A percentile compares a stretch with the other conserved stretches of the same genome.
These are phyloP conservation scores for Amaranthus cruentus DNA, from an alignment of 148 eudicot genomes.

Conservation along the genomic window DNA sequence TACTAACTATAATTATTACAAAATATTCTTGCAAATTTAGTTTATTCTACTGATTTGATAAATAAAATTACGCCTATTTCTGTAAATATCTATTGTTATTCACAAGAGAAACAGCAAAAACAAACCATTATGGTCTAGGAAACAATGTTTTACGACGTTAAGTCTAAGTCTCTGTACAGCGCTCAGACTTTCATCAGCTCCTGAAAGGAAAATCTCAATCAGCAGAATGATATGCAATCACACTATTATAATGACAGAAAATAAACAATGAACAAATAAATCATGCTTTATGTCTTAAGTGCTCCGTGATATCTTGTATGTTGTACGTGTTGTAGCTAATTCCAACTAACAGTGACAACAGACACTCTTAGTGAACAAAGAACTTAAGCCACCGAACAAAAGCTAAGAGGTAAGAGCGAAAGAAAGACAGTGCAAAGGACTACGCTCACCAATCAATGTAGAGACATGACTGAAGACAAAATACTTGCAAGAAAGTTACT, in stretches of 20 bases:
- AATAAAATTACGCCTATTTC: not conserved
- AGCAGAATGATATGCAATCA: constrained; percentile 9
- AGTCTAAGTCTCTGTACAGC: constrained; percentile 11
- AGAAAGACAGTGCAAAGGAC: not conserved
- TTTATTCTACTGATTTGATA: not conserved
- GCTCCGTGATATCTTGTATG: not conserved
- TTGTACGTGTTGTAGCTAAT: not conserved
- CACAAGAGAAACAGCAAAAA: constrained; percentile 20
- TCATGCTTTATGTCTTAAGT: not conserved
- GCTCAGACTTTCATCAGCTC: constrained; percentile 73
- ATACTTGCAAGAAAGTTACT: not conserved
- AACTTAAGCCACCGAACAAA: not conserved
- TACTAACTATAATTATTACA: not conserved
- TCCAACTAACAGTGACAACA: not conserved
- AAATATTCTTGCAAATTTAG: not conserved
- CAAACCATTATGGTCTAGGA: constrained; percentile 4
- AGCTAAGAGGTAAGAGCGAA: not conserved
- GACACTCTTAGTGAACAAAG: not conserved
- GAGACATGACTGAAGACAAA: not conserved
- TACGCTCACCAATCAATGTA: not conserved
- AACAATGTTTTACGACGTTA: not conserved
- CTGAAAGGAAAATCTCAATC: constrained; percentile 35
- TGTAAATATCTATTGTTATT: constrained; percentile 6
- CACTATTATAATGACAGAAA: not conserved
- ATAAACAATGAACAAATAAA: not conserved